Conservation (phyloP, 176 grass and related monocot species). For the Poa pratensis region DNA sequence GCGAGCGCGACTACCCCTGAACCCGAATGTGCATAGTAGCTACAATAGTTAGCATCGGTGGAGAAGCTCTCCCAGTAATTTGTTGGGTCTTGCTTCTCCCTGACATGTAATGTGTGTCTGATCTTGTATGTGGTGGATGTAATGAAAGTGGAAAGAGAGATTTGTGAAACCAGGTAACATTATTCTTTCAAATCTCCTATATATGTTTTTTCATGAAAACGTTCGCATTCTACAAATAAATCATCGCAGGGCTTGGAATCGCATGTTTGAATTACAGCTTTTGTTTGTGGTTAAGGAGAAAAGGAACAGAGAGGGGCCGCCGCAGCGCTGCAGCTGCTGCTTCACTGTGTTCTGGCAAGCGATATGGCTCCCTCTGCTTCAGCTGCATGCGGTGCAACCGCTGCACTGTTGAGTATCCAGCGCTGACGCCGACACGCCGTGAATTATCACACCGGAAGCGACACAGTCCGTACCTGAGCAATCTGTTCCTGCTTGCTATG, state of each 20-base stretch:
- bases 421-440: constrained; percentile 26
- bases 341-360: background rate
- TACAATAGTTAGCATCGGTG: background rate
- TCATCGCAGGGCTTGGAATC: too few relatives aligned
- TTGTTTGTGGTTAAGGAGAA: too few relatives aligned
- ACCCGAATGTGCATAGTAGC: background rate
- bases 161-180: background rate
- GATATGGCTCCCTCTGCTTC: constrained; percentile 10
- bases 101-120: background rate
- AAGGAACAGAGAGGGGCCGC: background rate
- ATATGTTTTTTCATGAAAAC: background rate
- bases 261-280: background rate
- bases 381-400: background rate
- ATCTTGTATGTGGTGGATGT: background rate
- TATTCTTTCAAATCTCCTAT: background rate
- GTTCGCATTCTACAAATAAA: too few relatives aligned
- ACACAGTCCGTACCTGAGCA: constrained; percentile 35
- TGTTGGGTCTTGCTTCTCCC: background rate
- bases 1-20: constrained; percentile 42
- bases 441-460: constrained; percentile 30
- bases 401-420: constrained; percentile 12
- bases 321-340: background rate
- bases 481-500: constrained; percentile 7
- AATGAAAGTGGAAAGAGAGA: background rate
- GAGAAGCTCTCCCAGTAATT: background rate